Evolutionary conservation across 495 filamentous ascomycete species (phyloP).

Genomic region (Penicillium longicatenatum): DNA sequence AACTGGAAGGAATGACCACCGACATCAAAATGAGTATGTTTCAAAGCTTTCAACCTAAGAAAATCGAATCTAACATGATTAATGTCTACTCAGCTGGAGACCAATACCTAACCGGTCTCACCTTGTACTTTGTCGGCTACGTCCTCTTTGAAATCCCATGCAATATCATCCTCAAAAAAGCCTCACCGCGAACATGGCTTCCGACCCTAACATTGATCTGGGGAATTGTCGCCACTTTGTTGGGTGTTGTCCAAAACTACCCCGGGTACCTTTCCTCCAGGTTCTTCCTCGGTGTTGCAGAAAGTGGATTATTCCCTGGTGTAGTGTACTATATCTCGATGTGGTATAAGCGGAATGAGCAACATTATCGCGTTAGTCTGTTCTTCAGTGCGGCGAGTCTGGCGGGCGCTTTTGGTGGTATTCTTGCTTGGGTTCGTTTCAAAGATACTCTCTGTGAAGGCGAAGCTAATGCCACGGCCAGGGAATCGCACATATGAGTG

Average conservation of each 20-base stretch:
- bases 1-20: slow-evolving; percentile 61
- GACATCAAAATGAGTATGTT: slow-evolving; percentile 62
- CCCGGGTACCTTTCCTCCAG: slow-evolving; percentile 64
- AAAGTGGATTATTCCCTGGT: slow-evolving; percentile 68
- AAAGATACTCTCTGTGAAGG: background rate
- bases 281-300: slow-evolving; percentile 41
- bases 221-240: slow-evolving; percentile 70
- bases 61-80: background rate
- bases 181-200: slow-evolving; percentile 65
- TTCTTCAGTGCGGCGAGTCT: slow-evolving; percentile 76
- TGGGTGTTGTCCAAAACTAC: slow-evolving; percentile 68
- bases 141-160: slow-evolving; percentile 71
- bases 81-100: slow-evolving; percentile 51
- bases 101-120: slow-evolving; percentile 71
- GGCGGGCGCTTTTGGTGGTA: slow-evolving; percentile 78
- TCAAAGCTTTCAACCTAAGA: background rate
- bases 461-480: slow-evolving; percentile 16
- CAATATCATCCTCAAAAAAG: slow-evolving; percentile 72
- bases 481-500: slow-evolving; percentile 61
- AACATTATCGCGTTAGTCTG: slow-evolving; percentile 70
- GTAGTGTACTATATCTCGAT: slow-evolving; percentile 84
- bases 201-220: slow-evolving; percentile 55
- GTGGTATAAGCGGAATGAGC: slow-evolving; percentile 78
- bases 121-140: slow-evolving; percentile 77
- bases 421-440: slow-evolving; percentile 60